Evolutionary conservation across 2,329 filamentous ascomycete species (phyloP), one percentile per base, ranked within the genome.

Genomic region (Hansfordia pulvinata): DNA sequence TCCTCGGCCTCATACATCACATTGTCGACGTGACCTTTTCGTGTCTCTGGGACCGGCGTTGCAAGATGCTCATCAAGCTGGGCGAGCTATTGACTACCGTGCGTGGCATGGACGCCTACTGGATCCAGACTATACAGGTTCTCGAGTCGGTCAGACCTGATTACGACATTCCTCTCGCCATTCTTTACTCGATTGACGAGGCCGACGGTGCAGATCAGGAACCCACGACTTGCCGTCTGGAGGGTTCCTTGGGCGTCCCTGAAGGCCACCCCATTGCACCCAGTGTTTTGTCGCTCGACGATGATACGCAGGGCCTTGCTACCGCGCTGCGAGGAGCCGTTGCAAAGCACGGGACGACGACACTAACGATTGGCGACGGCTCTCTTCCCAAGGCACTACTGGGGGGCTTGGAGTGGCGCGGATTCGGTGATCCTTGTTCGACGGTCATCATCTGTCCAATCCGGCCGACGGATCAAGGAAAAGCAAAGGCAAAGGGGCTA

Each of bases 381-480:
- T 68, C 67, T 12, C 49, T 76, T 5, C 65, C 70, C 6, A 39
- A 53, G 11, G 47, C 52, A 13, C 49, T 75, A 32, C 53, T 74
- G 27, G 55, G 66, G 18, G 66, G 64, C 3, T 56, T 76, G 19
- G 47, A 39, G 3, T 63, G 58, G 52, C 52, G 64, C 26, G 66
- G 69, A 3, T 70, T 72, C 34, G 62, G 62, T 8, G 62, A 73
- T 30, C 50, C 61, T 3, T 69, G 66, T 26, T 54, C 56, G 3
- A 53, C 67, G 12, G 66, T 72, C 9, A 62, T 75, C 8, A 61
- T 76, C 9, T 70, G 69, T 37, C 71, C 72, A 0, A 69, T 77
- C 8, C 67, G 73, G 29, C 66, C 48, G 3, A 51, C 70, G 0
- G 75, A 69, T 1, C 68, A 42, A 4, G 71, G 76, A 21, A 58